Percentiles rank a stretch among this genome's conserved stretches.
phyloP scores from a whole-genome alignment of 345 rosid genomes.

The Gossypium thurberi region DNA sequence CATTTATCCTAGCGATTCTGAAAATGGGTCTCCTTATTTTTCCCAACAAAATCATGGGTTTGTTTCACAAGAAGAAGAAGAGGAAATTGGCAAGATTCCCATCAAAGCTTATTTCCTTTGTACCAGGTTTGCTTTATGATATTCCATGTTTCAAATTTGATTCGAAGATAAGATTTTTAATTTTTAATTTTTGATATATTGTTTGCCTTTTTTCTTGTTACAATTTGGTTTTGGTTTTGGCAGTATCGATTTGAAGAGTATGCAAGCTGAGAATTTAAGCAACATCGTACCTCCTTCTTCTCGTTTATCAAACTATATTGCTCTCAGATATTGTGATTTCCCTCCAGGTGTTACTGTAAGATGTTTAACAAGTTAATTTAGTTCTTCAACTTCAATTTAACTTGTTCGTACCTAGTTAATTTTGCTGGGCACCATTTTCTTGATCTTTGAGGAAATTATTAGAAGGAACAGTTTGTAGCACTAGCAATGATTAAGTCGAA shows the following conservation, averaged over 20 bases:
- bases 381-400: not conserved
- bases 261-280: constrained; percentile 86
- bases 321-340: constrained; percentile 61
- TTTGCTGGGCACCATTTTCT: not conserved
- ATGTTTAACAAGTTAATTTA: constrained; percentile 10
- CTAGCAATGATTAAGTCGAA: too few relatives aligned
- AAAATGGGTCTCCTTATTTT: constrained; percentile 40
- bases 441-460: too few relatives aligned
- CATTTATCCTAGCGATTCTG: constrained; percentile 38
- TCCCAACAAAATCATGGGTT: constrained; percentile 22
- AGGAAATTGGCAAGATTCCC: constrained; percentile 64
- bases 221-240: constrained; percentile 55
- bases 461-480: too few relatives aligned
- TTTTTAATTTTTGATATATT: constrained; percentile 4
- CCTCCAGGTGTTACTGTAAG: constrained; percentile 68
- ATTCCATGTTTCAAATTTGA: not conserved
- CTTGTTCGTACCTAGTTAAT: not conserved
- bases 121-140: constrained; percentile 47
- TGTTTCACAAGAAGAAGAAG: constrained; percentile 16
- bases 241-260: constrained; percentile 92
- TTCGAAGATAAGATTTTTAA: too few relatives aligned
- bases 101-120: constrained; percentile 76
- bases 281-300: constrained; percentile 79
- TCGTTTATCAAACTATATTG: constrained; percentile 80
- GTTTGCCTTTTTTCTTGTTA: constrained; percentile 21